Evolutionary conservation across 1,139 yeast genomes (phyloP), one percentile per base, ranked within the genome.

Genomic region (Schwanniomyces etchellsii): DNA sequence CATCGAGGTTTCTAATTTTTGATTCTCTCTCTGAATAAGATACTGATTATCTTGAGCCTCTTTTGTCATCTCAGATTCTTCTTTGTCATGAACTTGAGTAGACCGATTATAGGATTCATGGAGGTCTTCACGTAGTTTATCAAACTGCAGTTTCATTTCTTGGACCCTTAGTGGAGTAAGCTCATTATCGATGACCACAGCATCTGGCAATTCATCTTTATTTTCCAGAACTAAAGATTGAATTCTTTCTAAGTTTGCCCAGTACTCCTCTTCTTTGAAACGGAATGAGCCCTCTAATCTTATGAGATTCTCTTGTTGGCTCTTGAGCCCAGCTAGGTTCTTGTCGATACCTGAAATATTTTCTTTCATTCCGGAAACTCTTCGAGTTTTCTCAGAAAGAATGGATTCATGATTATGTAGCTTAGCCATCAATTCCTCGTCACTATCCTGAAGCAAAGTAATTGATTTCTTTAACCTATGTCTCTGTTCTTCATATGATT

Each of bases 221-320:
- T 7, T n/a, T n/a, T 18, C 9, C 21, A 18, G n/a, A n/a, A 7
- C 7, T n/a, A 18, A 18, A 7, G 7, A 7, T 7, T 18, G 7
- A 18, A 7, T 18, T n/a, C 7, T 7, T n/a, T 18, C 21, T 18
- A 18, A 18, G n/a, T 18, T 18, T n/a, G 7, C n/a, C 21, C n/a
- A n/a, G 32, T 52, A 55, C 22, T 43, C 49, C 3, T 33, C 29
- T 43, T 81, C 64, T 26, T 70, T 68, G 0, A 78, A 73, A 33
- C 61, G 63, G 29, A 80, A 55, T 28, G 76, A 71, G 3, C 93
- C 95, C 39, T 77, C 77, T 28, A 61, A 47, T 20, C 77, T 58
- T 5, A 73, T 7, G 6, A 23, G 11, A 7, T 9, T 9, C 6
- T 7, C 6, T 14, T 23, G 9, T 11, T 23, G 7, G 25, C 25